Conservation (phyloP, 139 green algal genomes). For the Limnomonas spitsbergensis region DNA sequence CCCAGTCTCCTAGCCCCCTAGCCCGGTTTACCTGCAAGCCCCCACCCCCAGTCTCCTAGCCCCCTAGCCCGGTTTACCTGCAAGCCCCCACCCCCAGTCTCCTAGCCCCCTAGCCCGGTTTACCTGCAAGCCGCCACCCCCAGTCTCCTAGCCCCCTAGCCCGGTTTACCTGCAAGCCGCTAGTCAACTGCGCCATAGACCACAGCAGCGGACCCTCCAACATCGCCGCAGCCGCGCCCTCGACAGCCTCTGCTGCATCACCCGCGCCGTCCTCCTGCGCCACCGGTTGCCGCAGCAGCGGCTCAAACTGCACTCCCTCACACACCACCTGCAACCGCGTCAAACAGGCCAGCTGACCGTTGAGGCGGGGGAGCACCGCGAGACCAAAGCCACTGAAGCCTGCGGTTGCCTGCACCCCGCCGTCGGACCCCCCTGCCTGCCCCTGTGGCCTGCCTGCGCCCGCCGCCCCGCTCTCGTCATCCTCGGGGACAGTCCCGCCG, state of each 20-base stretch:
- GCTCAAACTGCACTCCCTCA: not conserved
- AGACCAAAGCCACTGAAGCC: too few species aligned
- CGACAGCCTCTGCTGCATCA: not conserved
- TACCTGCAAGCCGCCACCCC: too few species aligned
- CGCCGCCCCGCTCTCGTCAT: not conserved
- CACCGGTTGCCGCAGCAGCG: not conserved
- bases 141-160: too few species aligned
- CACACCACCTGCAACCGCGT: not conserved
- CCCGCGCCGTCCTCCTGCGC: not conserved
- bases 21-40: too few species aligned
- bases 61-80: too few species aligned
- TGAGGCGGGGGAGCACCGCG: not conserved
- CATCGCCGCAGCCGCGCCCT: not conserved
- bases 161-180: not conserved
- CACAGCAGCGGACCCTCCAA: constrained; percentile 13
- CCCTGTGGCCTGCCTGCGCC: too few species aligned
- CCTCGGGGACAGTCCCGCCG: too few species aligned
- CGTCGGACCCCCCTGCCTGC: not conserved
- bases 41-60: too few species aligned
- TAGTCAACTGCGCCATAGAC: constrained; percentile 12
- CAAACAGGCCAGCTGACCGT: constrained; percentile 1
- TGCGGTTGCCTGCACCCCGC: not conserved
- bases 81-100: too few species aligned
- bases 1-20: too few species aligned
- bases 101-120: too few species aligned